These are phyloP conservation scores for Dactylella cylindrospora DNA, from an alignment of 2,329 filamentous ascomycete genomes.

Conservation along the genomic window DNA sequence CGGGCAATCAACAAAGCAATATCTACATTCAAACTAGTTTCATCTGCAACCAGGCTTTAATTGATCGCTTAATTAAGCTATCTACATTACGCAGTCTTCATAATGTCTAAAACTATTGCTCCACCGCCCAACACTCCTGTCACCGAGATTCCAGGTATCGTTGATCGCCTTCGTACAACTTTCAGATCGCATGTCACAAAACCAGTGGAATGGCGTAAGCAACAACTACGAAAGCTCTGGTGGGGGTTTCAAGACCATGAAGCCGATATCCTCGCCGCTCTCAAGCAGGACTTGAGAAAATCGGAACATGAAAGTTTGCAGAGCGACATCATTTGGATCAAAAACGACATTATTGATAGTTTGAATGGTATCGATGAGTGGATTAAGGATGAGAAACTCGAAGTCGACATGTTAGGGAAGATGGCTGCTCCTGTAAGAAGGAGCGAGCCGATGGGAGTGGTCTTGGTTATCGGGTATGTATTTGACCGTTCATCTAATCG, in stretches of 20 bases:
- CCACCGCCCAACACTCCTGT: conserved; percentile 58
- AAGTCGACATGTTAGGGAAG: conserved; percentile 69
- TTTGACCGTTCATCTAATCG: conserved; percentile 4
- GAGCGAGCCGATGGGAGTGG: conserved; percentile 82
- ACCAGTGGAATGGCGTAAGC: conserved; percentile 74
- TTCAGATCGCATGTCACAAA: conserved; percentile 81
- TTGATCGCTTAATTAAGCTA: too few species aligned
- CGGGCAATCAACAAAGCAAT: too few species aligned
- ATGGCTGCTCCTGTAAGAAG: conserved; percentile 72
- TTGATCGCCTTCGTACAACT: conserved; percentile 65
- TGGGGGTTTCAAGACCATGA: conserved; percentile 84
- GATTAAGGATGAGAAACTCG: conserved; percentile 77
- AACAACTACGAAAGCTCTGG: conserved; percentile 90
- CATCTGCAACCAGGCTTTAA: too few species aligned
- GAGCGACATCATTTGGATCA: conserved; percentile 73
- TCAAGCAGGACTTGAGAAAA: conserved; percentile 77
- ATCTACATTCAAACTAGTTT: too few species aligned
- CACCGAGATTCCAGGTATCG: conserved; percentile 65
- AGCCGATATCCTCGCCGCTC: conserved; percentile 70
- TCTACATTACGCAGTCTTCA: too few species aligned
- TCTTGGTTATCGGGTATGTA: conserved; percentile 75
- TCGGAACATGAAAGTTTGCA: conserved; percentile 71
- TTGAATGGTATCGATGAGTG: conserved; percentile 77
- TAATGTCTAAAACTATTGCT: conserved; percentile 25
- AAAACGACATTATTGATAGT: conserved; percentile 78